These are phyloP conservation scores for Leucocoprinus birnbaumii DNA, from an alignment of 768 basidiomycete genomes.

Conservation along the genomic window DNA sequence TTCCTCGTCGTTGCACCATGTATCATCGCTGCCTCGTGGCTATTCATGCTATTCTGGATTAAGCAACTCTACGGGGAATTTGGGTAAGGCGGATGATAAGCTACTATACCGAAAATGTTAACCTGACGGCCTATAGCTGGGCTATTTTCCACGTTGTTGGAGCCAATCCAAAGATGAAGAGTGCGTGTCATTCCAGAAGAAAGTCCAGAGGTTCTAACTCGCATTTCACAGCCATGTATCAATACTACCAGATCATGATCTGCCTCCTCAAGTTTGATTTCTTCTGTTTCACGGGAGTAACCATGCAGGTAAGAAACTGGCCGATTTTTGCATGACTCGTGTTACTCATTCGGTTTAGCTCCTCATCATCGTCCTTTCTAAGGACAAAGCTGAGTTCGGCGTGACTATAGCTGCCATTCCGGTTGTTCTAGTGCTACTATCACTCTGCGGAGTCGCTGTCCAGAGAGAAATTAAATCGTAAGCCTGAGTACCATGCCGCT, in stretches of 20 bases:
- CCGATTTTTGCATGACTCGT: neutral
- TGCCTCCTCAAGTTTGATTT: conserved; percentile 90
- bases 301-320: conserved; percentile 63
- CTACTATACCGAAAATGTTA: neutral
- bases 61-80: conserved; percentile 77
- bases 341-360: conserved; percentile 42
- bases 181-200: too few species aligned
- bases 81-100: conserved; percentile 49
- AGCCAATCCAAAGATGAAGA: conserved; percentile 81
- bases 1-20: conserved; percentile 74
- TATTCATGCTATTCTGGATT: conserved; percentile 65
- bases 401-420: conserved; percentile 84
- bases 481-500: conserved; percentile 15
- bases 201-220: neutral
- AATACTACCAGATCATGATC: conserved; percentile 84
- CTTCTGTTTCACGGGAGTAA: conserved; percentile 84
- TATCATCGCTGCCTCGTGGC: conserved; percentile 64
- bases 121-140: conserved; percentile 52
- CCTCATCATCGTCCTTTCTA: conserved; percentile 70
- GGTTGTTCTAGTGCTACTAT: conserved; percentile 64
- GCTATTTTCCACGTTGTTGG: conserved; percentile 89
- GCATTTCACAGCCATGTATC: conserved; percentile 69
- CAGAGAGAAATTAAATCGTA: conserved; percentile 81
- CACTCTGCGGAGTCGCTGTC: conserved; percentile 65
- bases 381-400: conserved; percentile 71